Conservation (phyloP, 163 green algal genomes). For the Volvox carteri region DNA sequence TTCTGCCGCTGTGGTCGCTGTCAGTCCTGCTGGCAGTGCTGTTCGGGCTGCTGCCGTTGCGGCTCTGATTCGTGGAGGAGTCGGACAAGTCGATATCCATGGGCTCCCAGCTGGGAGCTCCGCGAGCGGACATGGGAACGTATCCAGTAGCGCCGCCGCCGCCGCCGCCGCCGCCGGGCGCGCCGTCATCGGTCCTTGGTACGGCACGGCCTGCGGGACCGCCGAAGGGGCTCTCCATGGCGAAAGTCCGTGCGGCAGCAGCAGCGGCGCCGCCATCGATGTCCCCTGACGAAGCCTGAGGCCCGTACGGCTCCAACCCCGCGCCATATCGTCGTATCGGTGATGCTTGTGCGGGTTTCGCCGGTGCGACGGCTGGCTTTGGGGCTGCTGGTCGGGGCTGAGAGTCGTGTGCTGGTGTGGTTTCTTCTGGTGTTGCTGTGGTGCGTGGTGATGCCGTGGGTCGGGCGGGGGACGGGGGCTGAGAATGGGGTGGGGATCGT, state of each 20-base stretch:
- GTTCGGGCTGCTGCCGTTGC: not conserved
- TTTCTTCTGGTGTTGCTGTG: too few species aligned
- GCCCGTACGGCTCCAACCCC: not conserved
- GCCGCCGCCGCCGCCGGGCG: not conserved
- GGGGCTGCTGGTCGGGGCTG: too few species aligned
- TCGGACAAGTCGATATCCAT: slow-evolving; percentile 25
- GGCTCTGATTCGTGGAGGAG: not conserved
- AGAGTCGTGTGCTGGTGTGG: too few species aligned
- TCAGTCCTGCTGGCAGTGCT: not conserved
- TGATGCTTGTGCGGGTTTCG: not conserved
- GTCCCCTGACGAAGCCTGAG: not conserved
- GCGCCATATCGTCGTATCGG: not conserved
- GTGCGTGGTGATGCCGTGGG: too few species aligned
- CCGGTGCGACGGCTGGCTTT: not conserved
- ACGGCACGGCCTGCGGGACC: too few species aligned
- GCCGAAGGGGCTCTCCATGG: not conserved
- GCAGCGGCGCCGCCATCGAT: not conserved
- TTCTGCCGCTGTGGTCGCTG: slow-evolving; percentile 4
- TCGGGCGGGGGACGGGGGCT: too few species aligned
- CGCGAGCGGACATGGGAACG: not conserved
- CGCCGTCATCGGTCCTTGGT: not conserved
- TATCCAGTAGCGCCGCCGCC: not conserved
- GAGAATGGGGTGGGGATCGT: too few species aligned
- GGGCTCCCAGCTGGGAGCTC: not conserved
- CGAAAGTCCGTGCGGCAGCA: not conserved